These are phyloP conservation scores for Coniochaeta hoffmannii DNA, from an alignment of 2,329 filamentous ascomycete species.

Conservation along the genomic window DNA sequence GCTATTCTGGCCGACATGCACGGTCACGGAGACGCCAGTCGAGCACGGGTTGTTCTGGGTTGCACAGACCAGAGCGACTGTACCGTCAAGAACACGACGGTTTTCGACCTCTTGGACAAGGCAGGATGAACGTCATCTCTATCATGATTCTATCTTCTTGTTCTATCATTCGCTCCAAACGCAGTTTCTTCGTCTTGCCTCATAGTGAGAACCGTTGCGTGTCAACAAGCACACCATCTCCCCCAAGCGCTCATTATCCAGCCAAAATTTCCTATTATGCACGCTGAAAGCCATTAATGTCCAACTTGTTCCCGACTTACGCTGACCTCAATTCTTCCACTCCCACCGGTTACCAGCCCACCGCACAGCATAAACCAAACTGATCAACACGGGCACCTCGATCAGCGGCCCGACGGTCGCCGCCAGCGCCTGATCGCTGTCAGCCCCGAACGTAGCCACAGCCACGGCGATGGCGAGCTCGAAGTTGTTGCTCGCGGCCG, in stretches of 20 bases:
- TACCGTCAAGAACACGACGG: slow-evolving; percentile 19
- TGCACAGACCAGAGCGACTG: slow-evolving; percentile 15
- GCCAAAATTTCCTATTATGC: no score
- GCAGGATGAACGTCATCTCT: slow-evolving; percentile 3
- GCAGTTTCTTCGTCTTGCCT: not conserved
- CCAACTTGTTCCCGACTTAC: not conserved
- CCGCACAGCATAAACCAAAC: slow-evolving; percentile 66
- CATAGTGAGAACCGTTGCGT: not conserved
- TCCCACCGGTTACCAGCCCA: slow-evolving; percentile 46
- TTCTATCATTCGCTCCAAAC: not conserved
- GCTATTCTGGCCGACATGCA: slow-evolving; percentile 18
- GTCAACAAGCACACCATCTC: not conserved
- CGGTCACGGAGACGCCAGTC: slow-evolving; percentile 13
- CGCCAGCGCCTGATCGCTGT: slow-evolving; percentile 74
- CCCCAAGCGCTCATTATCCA: no score
- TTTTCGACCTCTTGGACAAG: slow-evolving; percentile 23
- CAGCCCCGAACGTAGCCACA: slow-evolving; percentile 69
- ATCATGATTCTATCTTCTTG: not conserved
- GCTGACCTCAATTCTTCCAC: slow-evolving; percentile 37
- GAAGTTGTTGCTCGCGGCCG: slow-evolving; percentile 88
- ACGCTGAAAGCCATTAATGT: not conserved
- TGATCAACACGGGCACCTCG: slow-evolving; percentile 76
- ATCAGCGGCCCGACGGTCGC: slow-evolving; percentile 79
- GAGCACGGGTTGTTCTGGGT: slow-evolving; percentile 12
- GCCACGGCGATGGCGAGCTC: slow-evolving; percentile 86